Evolutionary conservation across 2,329 filamentous ascomycete genomes (phyloP).

Genomic region (Blastomyces gilchristii): DNA sequence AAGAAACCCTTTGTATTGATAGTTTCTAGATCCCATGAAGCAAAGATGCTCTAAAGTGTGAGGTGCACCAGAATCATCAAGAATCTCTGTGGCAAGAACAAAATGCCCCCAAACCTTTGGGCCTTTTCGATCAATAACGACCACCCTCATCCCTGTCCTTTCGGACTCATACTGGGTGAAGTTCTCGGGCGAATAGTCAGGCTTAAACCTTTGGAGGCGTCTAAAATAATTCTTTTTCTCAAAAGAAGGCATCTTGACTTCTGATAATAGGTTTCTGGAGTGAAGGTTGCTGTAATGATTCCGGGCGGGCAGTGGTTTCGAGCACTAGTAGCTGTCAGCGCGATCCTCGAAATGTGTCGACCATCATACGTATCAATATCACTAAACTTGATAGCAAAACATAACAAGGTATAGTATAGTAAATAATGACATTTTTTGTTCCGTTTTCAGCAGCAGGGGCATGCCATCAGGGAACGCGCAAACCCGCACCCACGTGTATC

Average conservation of each 20-base stretch:
- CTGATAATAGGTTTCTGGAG: neutral
- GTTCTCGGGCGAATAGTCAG: constrained; percentile 77
- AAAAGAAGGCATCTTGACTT: constrained; percentile 46
- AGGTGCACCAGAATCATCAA: constrained; percentile 89
- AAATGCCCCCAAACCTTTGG: constrained; percentile 97
- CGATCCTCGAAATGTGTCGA: neutral
- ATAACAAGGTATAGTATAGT: neutral
- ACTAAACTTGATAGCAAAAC: neutral
- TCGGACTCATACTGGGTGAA: constrained; percentile 96
- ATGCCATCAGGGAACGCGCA: neutral
- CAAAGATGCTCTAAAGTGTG: constrained; percentile 75
- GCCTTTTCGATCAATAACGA: constrained; percentile 82
- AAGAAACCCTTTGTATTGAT: constrained; percentile 87
- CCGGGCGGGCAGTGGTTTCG: neutral
- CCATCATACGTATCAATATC: neutral
- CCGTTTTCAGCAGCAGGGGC: neutral
- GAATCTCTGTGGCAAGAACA: constrained; percentile 89
- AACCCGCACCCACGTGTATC: too few species aligned
- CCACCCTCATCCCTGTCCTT: constrained; percentile 85
- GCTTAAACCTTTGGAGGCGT: constrained; percentile 72
- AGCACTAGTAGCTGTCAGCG: neutral
- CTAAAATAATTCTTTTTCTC: constrained; percentile 55
- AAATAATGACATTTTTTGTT: neutral
- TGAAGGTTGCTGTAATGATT: neutral
- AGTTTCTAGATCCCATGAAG: constrained; percentile 87